phyloP scores from a whole-genome alignment of 208 protist species.

The Leishmania tropica region DNA sequence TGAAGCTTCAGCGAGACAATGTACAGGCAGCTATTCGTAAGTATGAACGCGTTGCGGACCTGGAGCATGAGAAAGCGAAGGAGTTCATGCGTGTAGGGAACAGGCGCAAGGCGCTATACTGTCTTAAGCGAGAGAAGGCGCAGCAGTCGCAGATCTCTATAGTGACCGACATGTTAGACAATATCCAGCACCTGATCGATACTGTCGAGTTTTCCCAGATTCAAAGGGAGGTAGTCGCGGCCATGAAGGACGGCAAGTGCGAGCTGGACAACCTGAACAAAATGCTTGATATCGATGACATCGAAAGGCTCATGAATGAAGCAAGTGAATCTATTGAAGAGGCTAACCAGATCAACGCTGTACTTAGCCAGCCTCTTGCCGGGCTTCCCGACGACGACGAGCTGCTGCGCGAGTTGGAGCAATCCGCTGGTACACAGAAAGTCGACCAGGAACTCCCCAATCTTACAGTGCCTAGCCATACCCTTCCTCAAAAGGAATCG shows the following conservation, averaged over 20 bases:
- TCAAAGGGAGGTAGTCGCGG: constrained; percentile 67
- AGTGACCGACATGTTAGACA: constrained; percentile 78
- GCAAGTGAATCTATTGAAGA: constrained; percentile 75
- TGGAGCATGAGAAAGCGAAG: constrained; percentile 68
- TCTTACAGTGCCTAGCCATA: constrained; percentile 36
- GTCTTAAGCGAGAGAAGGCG: constrained; percentile 69
- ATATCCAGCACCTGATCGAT: constrained; percentile 74
- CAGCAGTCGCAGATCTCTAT: constrained; percentile 61
- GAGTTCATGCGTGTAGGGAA: constrained; percentile 71
- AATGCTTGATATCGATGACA: constrained; percentile 86
- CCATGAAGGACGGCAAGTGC: constrained; percentile 71
- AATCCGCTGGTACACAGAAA: constrained; percentile 9
- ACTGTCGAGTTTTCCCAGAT: constrained; percentile 83
- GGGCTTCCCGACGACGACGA: constrained; percentile 62
- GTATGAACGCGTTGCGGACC: constrained; percentile 56
- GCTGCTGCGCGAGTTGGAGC: constrained; percentile 57
- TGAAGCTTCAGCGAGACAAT: constrained; percentile 86
- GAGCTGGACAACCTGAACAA: constrained; percentile 80
- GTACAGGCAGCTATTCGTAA: constrained; percentile 62
- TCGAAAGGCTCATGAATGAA: constrained; percentile 78
- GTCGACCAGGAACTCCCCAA: constrained; percentile 21
- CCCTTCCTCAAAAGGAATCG: constrained; percentile 8
- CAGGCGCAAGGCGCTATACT: constrained; percentile 79
- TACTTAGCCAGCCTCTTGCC: constrained; percentile 57
- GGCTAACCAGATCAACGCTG: constrained; percentile 63